These are phyloP conservation scores for Fusarium continuum DNA, from an alignment of 2,329 filamentous ascomycete species.

Conservation along the genomic window DNA sequence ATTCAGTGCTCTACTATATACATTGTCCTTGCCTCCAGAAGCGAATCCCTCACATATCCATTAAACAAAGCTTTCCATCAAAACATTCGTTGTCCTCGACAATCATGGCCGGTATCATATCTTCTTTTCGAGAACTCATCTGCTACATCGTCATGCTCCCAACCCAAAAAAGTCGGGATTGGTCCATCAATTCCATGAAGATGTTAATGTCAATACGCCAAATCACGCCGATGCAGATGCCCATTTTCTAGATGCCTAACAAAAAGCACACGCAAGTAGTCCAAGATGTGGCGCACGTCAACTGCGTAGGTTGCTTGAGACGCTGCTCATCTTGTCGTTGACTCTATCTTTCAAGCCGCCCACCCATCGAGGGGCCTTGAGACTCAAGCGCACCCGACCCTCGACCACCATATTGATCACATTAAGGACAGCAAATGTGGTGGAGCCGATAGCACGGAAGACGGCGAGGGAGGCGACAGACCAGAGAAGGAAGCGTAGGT, in stretches of 20 bases:
- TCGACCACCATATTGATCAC: constrained; percentile 86
- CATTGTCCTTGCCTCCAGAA: constrained; percentile 5
- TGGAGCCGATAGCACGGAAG: constrained; percentile 85
- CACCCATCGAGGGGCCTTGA: constrained; percentile 64
- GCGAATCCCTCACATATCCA: constrained; percentile 1
- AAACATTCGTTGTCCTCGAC: constrained; percentile 21
- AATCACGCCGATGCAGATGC: constrained; percentile 26
- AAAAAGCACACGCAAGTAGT: constrained; percentile 11
- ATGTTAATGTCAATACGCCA: constrained; percentile 22
- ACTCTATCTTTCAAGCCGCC: constrained; percentile 56
- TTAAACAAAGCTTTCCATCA: constrained; percentile 10
- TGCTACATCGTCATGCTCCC: constrained; percentile 21
- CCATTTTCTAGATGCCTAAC: constrained; percentile 20
- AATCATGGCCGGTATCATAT: constrained; percentile 23
- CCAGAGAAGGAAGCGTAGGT: constrained; percentile 94
- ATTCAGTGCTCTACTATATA: constrained; percentile 14
- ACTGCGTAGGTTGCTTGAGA: constrained; percentile 55
- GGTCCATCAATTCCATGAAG: constrained; percentile 7
- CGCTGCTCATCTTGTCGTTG: constrained; percentile 60
- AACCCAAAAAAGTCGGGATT: constrained; percentile 3
- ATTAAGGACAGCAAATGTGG: constrained; percentile 85
- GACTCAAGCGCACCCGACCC: constrained; percentile 73
- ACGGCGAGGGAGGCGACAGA: constrained; percentile 84
- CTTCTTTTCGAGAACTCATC: constrained; percentile 11
- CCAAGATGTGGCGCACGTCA: constrained; percentile 32